phyloP scores from a whole-genome alignment of 2,329 filamentous ascomycete genomes.

The Ophiostoma populinum region DNA sequence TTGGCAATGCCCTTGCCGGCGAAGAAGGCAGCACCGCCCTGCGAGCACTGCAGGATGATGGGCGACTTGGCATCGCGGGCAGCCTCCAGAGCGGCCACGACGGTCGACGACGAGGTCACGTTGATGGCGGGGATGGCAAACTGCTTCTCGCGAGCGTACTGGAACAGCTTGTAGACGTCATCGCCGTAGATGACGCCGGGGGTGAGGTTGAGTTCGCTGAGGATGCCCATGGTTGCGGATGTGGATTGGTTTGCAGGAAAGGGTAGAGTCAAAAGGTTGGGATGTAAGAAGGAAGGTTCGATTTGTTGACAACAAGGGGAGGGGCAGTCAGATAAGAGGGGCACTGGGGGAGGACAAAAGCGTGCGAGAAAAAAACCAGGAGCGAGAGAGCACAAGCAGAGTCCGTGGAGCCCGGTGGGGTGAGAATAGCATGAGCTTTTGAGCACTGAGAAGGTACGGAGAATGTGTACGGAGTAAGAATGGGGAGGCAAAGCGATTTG shows the following conservation, averaged over 20 bases:
- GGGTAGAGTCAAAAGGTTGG: not conserved
- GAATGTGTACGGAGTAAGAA: too few relatives aligned
- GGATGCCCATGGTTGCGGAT: slow-evolving; percentile 16
- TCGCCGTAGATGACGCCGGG: slow-evolving; percentile 36
- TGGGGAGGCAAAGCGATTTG: too few relatives aligned
- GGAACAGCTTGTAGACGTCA: slow-evolving; percentile 52
- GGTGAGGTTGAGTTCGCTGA: slow-evolving; percentile 30
- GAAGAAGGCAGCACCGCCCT: slow-evolving; percentile 88
- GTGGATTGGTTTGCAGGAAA: not conserved
- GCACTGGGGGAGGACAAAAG: slow-evolving; percentile 5
- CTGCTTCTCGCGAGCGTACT: slow-evolving; percentile 72
- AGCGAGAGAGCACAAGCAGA: slow-evolving; percentile 2
- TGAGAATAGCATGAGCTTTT: slow-evolving; percentile 1
- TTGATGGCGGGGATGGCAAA: slow-evolving; percentile 88
- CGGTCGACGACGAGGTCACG: slow-evolving; percentile 73
- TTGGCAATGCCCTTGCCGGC: slow-evolving; percentile 81
- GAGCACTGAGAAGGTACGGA: not conserved
- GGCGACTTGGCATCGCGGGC: slow-evolving; percentile 82
- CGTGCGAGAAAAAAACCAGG: slow-evolving; percentile 5
- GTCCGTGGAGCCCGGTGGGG: slow-evolving; percentile 4
- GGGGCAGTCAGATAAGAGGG: slow-evolving; percentile 7
- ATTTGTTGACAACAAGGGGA: slow-evolving; percentile 6
- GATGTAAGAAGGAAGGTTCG: not conserved
- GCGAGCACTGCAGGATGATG: slow-evolving; percentile 82
- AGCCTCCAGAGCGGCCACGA: slow-evolving; percentile 56